Evolutionary conservation across 2,329 filamentous ascomycete genomes (phyloP).

Genomic region (Beauveria bassiana): DNA sequence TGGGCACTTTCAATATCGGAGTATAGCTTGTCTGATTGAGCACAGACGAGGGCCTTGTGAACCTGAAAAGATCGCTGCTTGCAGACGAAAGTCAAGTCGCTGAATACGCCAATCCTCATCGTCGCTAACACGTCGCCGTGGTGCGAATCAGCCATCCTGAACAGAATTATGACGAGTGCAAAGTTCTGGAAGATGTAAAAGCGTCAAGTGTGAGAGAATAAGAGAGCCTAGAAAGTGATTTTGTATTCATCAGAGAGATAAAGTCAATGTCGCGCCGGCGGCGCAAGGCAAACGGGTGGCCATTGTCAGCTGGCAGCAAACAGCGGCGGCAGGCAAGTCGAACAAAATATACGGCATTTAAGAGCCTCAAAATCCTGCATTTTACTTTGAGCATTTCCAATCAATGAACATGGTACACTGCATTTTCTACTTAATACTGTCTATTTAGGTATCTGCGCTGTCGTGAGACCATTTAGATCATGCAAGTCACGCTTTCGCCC

Average conservation of each 20-base stretch:
- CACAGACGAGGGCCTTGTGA: not conserved
- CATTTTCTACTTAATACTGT: not conserved
- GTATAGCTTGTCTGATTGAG: not conserved
- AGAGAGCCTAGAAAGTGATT: too few relatives aligned
- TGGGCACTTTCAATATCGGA: not conserved
- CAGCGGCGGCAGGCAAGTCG: not conserved
- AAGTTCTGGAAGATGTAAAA: too few relatives aligned
- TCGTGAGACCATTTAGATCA: not conserved
- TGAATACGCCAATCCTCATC: not conserved
- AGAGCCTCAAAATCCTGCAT: too few relatives aligned
- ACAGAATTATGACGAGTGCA: too few relatives aligned
- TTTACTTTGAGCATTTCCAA: too few relatives aligned
- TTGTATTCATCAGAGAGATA: too few relatives aligned
- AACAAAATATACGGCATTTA: not conserved
- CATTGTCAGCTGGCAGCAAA: not conserved
- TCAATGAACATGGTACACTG: not conserved
- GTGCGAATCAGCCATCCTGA: not conserved
- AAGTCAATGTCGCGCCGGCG: too few relatives aligned
- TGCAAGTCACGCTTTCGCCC: not conserved
- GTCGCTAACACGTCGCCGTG: not conserved
- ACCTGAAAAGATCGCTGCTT: not conserved
- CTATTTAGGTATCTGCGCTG: not conserved
- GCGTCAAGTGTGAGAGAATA: too few relatives aligned
- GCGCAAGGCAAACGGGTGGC: not conserved
- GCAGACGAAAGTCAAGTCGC: not conserved